These are phyloP conservation scores for Exophiala sp. DNA, from an alignment of 2,329 filamentous ascomycete genomes.

Conservation along the genomic window DNA sequence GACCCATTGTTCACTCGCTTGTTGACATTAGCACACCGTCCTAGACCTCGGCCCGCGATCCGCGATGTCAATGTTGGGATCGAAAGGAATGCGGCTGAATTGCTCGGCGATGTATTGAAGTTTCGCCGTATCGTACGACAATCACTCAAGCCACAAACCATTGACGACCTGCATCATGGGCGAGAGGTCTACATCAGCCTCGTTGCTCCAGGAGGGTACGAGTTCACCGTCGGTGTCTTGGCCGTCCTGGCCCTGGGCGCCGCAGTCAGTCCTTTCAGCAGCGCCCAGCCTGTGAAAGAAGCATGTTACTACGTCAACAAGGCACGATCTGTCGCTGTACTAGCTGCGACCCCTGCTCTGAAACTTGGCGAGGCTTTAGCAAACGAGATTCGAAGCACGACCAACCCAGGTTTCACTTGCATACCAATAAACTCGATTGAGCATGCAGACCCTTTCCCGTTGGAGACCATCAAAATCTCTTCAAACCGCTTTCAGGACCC, in stretches of 20 bases:
- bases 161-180: constrained; percentile 28
- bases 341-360: constrained; percentile 23
- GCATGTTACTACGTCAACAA: constrained; percentile 34
- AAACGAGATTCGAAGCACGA: constrained; percentile 21
- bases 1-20: constrained; percentile 34
- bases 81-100: constrained; percentile 34
- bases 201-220: constrained; percentile 36
- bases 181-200: constrained; percentile 36
- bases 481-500: constrained; percentile 31
- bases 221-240: constrained; percentile 36
- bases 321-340: constrained; percentile 24
- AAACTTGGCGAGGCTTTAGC: constrained; percentile 21
- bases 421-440: constrained; percentile 31
- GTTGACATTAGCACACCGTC: constrained; percentile 32
- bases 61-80: constrained; percentile 34
- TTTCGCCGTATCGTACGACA: constrained; percentile 29
- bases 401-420: constrained; percentile 24
- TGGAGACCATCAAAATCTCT: constrained; percentile 30
- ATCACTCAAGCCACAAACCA: constrained; percentile 17
- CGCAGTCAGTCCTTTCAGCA: constrained; percentile 35
- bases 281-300: constrained; percentile 32
- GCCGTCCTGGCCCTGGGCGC: constrained; percentile 35
- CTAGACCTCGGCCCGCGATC: constrained; percentile 29
- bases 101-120: constrained; percentile 34
- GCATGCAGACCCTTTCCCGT: constrained; percentile 11